These are phyloP conservation scores for Mycena sp. DNA, from an alignment of 1,284 basidiomycete species.

Conservation along the genomic window DNA sequence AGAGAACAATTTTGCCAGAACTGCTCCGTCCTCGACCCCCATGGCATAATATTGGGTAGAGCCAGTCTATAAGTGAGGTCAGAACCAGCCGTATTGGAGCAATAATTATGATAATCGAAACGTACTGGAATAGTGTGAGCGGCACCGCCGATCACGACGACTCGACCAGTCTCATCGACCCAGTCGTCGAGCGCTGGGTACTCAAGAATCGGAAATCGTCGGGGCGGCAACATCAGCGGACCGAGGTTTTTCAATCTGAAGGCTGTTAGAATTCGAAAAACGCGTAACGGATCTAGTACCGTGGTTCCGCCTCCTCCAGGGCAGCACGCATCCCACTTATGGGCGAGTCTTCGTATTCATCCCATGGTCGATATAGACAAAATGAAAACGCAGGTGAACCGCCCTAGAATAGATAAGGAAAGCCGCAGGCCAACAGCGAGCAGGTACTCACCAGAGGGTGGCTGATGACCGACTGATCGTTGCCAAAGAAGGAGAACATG, in stretches of 20 bases:
- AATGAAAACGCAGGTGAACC: constrained; percentile 3
- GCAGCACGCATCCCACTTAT: neutral
- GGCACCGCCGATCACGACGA: constrained; percentile 5
- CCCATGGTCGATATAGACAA: constrained; percentile 3
- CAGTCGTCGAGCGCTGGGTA: constrained; percentile 7
- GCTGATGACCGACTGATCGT: constrained; percentile 7
- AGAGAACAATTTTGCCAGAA: constrained; percentile 60
- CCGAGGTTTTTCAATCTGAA: constrained; percentile 6
- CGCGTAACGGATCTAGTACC: neutral
- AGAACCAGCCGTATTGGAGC: neutral
- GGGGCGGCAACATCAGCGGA: neutral
- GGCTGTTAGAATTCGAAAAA: neutral
- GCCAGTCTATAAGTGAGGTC: neutral
- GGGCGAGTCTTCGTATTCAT: neutral
- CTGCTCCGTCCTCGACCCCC: constrained; percentile 59
- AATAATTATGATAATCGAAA: neutral
- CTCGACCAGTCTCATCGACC: neutral
- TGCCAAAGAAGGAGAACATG: constrained; percentile 18
- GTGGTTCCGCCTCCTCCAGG: neutral
- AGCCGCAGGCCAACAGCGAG: neutral
- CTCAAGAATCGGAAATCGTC: constrained; percentile 5
- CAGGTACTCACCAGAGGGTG: constrained; percentile 1
- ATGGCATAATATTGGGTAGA: constrained; percentile 40
- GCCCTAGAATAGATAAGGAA: neutral
- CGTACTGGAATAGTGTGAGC: constrained; percentile 6